Evolutionary conservation across 176 grass and related monocot genomes (phyloP), one percentile per base, ranked within the genome.

Genomic region (Miscanthus lutarioriparius): DNA sequence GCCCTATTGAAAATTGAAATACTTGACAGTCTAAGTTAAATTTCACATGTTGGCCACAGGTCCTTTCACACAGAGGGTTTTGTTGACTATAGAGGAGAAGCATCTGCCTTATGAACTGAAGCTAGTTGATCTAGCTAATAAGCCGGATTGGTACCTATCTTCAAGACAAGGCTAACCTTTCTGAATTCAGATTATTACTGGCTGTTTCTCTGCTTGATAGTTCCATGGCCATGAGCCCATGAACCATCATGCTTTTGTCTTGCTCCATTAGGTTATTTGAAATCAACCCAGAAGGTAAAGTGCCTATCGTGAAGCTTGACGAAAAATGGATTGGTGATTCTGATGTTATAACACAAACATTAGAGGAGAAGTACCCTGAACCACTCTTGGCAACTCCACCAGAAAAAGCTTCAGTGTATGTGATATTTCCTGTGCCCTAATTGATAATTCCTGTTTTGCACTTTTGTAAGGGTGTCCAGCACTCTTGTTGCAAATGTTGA

Each of bases 251-350:
- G 45, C 17, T 63, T 65, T 71, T 80, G n/a, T 80, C 37, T 73
- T 78, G 13, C 44, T 64, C 69, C 47, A 61, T 61, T 83, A 98
- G 96, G 96, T 89, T 98, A 75, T 84, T 92, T 61, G 81, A 92
- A 89, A 87, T 98, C 78, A 98, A 82, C 72, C 86, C 96, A 51
- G 89, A 98, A 86, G 96, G 93, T 85, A 94, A 94, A 83, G 96
- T 98, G 41, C 96, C 91, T 49, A 47, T 90, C 36, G 79, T 95
- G 49, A 98, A 98, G 80, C 49, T 95, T 45, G 87, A 95, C 48
- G 93, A 90, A 6, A 90, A 90, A 81, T 98, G 93, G 96, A n/a
- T 98, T 63, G 85, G 85, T 83, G 93, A 98, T 89, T 98, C 96
- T 83, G 96, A 95, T 78, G 75, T 89, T 74, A 98, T 98, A 53